Evolutionary conservation across 306 rosid species (phyloP), one percentile per base, ranked within the genome.

Genomic region (Cicer chorassanicum): DNA sequence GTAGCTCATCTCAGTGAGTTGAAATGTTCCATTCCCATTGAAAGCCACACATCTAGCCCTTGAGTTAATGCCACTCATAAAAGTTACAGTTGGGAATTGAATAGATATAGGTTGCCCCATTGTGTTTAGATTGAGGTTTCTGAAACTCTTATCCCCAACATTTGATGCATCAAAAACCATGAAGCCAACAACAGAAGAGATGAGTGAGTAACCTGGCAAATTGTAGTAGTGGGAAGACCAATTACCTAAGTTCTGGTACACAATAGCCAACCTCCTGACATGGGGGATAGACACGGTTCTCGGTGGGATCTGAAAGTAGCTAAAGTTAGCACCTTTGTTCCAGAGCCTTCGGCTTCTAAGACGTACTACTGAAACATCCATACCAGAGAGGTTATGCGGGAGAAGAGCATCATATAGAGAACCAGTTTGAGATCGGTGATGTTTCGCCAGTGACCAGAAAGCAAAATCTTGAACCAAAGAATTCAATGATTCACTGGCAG

Each of bases 111-210:
- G 95, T 8, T 82, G 78, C 51, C 87, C 98, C 82, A 39, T 83
- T 16, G 96, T 86, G 53, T 34, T 78, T 45, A 94, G 86, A 51
- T 69, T 81, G 70, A 90, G 82, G 67, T 80, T 87, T 81, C 76
- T 84, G 50, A 78, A 43, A 70, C 74, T 82, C 29, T 41, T 68
- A 21, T 80, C 76, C 7, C 84, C 65, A 11, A 83, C 81, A 80
- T 93, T 83, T 9, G 96, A 88, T 14, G 92, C 96, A 80, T 93
- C 93, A 64, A 89, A 94, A 78, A 78, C 98, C 82, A 76, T 63
- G 80, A 94, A 90, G 36, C 98, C 94, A 54, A 94, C 82, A 29
- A 90, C 90, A 42, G 90, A 76, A 76, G 95, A 78, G 75, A 87
- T n/a, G 16, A 91, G 84, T 3, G 89, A 81, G 86, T 87, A 86